Conservation (phyloP, 2,329 filamentous ascomycete species). For the Aspergillus intermedius region DNA sequence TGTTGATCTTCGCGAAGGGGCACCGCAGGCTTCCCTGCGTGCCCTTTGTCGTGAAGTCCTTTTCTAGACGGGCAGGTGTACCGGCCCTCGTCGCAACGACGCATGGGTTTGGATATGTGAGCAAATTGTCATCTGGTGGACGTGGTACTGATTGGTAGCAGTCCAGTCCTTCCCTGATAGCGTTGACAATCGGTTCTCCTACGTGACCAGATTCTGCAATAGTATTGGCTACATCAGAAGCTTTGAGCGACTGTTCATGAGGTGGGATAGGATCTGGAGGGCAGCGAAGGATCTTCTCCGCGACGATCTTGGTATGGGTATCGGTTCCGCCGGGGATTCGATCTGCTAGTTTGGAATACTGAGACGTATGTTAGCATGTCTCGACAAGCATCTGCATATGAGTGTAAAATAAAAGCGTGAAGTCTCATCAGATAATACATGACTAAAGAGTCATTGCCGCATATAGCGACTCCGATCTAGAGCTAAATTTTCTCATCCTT, state of each 20-base stretch:
- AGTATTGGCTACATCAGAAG: constrained; percentile 51
- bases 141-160: constrained; percentile 33
- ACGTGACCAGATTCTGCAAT: constrained; percentile 58
- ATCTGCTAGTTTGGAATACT: constrained; percentile 32
- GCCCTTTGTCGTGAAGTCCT: constrained; percentile 83
- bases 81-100: constrained; percentile 45
- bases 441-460: constrained; percentile 58
- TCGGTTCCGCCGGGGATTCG: constrained; percentile 24
- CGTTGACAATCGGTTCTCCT: constrained; percentile 48
- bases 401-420: constrained; percentile 11
- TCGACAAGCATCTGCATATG: constrained; percentile 6
- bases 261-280: constrained; percentile 23
- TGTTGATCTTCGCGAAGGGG: constrained; percentile 60
- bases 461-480: constrained; percentile 67
- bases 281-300: constrained; percentile 25
- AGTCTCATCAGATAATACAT: constrained; percentile 50
- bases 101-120: constrained; percentile 32
- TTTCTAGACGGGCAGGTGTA: constrained; percentile 65
- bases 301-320: constrained; percentile 23
- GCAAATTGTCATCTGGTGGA: constrained; percentile 21
- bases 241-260: constrained; percentile 57
- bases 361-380: constrained; percentile 21
- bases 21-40: constrained; percentile 73
- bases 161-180: constrained; percentile 35
- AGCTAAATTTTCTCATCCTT: constrained; percentile 62